Evolutionary conservation across 2,329 filamentous ascomycete species (phyloP).

Genomic region (Fusarium sp.): DNA sequence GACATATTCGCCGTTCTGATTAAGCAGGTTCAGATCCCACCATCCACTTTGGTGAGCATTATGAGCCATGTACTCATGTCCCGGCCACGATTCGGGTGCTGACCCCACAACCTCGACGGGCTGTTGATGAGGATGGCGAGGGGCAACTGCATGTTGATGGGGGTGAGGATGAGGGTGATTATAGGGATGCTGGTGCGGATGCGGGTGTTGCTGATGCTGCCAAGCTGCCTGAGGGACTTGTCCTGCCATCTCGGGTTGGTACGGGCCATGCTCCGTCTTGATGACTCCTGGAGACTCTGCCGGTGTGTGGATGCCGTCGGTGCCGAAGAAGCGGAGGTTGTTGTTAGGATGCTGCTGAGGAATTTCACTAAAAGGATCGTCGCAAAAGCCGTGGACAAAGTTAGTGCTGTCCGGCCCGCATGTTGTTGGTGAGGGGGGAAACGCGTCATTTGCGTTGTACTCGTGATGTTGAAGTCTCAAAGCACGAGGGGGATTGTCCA

Average conservation of each 20-base stretch:
- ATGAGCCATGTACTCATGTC: slow-evolving; percentile 47
- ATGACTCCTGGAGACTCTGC: slow-evolving; percentile 56
- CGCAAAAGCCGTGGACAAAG: slow-evolving; percentile 55
- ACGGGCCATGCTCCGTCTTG: slow-evolving; percentile 49
- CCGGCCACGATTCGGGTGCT: slow-evolving; percentile 43
- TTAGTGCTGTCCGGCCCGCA: slow-evolving; percentile 45
- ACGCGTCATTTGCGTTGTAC: slow-evolving; percentile 42
- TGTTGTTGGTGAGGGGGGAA: slow-evolving; percentile 46
- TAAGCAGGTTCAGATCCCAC: slow-evolving; percentile 51
- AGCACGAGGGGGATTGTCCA: slow-evolving; percentile 51
- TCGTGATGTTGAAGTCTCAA: slow-evolving; percentile 51
- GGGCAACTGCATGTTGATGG: slow-evolving; percentile 16
- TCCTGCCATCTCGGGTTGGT: slow-evolving; percentile 40
- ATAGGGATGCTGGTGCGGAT: slow-evolving; percentile 25
- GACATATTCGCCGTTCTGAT: slow-evolving; percentile 47
- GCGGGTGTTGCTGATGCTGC: slow-evolving; percentile 45
- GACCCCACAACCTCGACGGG: slow-evolving; percentile 30
- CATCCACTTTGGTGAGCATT: slow-evolving; percentile 46
- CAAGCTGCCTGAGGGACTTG: slow-evolving; percentile 38
- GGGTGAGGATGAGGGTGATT: slow-evolving; percentile 12
- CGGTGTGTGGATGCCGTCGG: slow-evolving; percentile 53
- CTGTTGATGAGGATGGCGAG: slow-evolving; percentile 38
- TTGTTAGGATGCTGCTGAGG: slow-evolving; percentile 43
- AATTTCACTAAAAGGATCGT: slow-evolving; percentile 56
- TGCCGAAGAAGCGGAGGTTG: slow-evolving; percentile 50